phyloP scores from a whole-genome alignment of 345 rosid genomes.

The Arabidopsis thaliana region TAIR10.1 NC_003070.9:4404501-4405000 shows the following conservation, averaged over 20 bases:
- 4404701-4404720: constrained; percentile 79
- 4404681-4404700: constrained; percentile 91
- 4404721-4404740: constrained; percentile 64
- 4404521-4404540: constrained; percentile 56
- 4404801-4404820: constrained; percentile 26
- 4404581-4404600: constrained; percentile 18
- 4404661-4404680: constrained; percentile 58
- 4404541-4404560: constrained; percentile 4
- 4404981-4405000: constrained; percentile 83
- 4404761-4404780: not conserved
- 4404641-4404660: constrained; percentile 55
- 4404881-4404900: constrained; percentile 90
- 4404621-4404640: constrained; percentile 85
- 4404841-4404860: constrained; percentile 66
- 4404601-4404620: constrained; percentile 94
- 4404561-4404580: not conserved
- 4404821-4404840: constrained; percentile 41
- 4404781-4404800: constrained; percentile 1
- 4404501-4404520: constrained; percentile 94
- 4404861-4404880: constrained; percentile 91
- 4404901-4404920: constrained; percentile 80
- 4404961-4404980: constrained; percentile 75
- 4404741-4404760: constrained; percentile 10
- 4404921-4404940: constrained; percentile 78
- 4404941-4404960: constrained; percentile 82